Evolutionary conservation across 148 eudicot genomes (phyloP).

Genomic region (Nepenthes mirabilis): DNA sequence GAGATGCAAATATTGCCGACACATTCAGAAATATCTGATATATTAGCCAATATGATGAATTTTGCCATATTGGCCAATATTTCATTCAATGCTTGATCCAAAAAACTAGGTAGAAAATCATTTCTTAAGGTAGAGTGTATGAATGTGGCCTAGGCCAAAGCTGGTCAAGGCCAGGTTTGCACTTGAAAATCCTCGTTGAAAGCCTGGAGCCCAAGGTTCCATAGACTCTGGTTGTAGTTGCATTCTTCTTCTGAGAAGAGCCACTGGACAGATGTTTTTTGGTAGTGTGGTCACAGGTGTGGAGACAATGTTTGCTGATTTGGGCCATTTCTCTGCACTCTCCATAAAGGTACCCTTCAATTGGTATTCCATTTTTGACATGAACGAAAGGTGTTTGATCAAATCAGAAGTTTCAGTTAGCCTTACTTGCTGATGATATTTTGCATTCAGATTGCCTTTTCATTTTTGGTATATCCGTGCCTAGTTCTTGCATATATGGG

Average conservation of each 20-base stretch:
- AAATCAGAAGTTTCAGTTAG: no score
- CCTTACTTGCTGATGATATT: background rate
- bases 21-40: no score
- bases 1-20: no score
- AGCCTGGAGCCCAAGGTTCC: no score
- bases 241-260: background rate
- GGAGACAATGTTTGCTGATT: slow-evolving; percentile 72
- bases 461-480: slow-evolving; percentile 46
- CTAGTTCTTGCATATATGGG: slow-evolving; percentile 59
- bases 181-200: no score
- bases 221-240: background rate
- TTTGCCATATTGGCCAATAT: no score
- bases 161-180: no score
- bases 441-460: slow-evolving; percentile 39
- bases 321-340: slow-evolving; percentile 53
- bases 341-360: slow-evolving; percentile 39
- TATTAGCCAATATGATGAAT: no score
- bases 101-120: no score
- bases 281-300: slow-evolving; percentile 26
- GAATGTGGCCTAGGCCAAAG: no score
- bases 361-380: background rate
- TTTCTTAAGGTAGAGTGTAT: no score
- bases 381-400: background rate
- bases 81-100: no score
- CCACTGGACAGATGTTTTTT: slow-evolving; percentile 1